These are phyloP conservation scores for Lachnellula arida DNA, from an alignment of 2,329 filamentous ascomycete genomes.

Conservation along the genomic window DNA sequence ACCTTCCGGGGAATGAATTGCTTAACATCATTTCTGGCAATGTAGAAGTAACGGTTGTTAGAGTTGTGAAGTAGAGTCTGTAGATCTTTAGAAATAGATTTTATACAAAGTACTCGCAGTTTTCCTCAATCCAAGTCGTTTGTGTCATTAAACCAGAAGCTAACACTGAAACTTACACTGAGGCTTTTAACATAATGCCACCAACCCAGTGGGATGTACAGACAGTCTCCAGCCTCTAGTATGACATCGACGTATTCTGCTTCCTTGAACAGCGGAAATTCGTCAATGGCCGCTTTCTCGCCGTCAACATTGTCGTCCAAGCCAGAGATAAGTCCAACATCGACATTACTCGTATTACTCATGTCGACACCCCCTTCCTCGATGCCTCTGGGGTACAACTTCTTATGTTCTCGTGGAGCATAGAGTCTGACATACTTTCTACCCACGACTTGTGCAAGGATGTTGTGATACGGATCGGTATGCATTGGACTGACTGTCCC, in stretches of 20 bases:
- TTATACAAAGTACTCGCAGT: too few species aligned
- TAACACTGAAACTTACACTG: conserved; percentile 86
- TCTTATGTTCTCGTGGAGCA: conserved; percentile 55
- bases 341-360: conserved; percentile 81
- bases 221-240: conserved; percentile 71
- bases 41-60: too few species aligned
- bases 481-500: conserved; percentile 90
- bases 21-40: too few species aligned
- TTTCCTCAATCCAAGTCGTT: too few species aligned
- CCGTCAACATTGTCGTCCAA: conserved; percentile 41
- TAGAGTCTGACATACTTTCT: conserved; percentile 91
- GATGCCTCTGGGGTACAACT: conserved; percentile 55
- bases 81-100: too few species aligned
- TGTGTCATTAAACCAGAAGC: conserved; percentile 80
- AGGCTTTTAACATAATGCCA: conserved; percentile 95
- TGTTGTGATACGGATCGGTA: conserved; percentile 90
- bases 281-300: conserved; percentile 10
- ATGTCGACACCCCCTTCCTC: conserved; percentile 74
- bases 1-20: too few species aligned
- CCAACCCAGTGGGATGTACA: conserved; percentile 93
- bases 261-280: conserved; percentile 20
- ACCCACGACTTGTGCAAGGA: conserved; percentile 84
- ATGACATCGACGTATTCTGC: conserved; percentile 61
- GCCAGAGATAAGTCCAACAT: conserved; percentile 66
- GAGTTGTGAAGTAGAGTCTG: too few species aligned